Conservation (phyloP, 352 stramenopile genomes). For the Blastocystis sp. region DNA sequence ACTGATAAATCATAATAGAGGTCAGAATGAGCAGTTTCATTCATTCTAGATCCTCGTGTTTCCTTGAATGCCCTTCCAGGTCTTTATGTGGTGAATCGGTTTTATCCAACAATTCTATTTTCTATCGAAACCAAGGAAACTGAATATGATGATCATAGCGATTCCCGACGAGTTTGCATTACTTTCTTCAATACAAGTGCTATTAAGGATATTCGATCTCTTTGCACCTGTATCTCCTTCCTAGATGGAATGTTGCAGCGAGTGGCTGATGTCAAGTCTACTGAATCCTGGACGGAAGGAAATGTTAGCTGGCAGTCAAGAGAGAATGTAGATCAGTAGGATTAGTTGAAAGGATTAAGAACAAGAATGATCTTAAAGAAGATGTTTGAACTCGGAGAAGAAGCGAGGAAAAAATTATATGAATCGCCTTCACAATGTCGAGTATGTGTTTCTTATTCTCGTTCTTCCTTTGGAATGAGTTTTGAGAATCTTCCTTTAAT, state of each 20-base stretch:
- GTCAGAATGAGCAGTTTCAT: background rate
- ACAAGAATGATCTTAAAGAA: constrained; percentile 16
- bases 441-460: constrained; percentile 50
- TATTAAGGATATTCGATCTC: constrained; percentile 53
- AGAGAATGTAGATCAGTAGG: constrained; percentile 46
- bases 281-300: constrained; percentile 32
- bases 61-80: constrained; percentile 22
- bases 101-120: constrained; percentile 21
- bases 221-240: constrained; percentile 50
- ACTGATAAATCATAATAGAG: background rate
- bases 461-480: constrained; percentile 42
- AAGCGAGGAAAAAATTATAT: background rate
- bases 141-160: constrained; percentile 37
- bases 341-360: background rate
- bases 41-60: background rate
- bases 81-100: constrained; percentile 34
- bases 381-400: constrained; percentile 47
- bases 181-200: constrained; percentile 64
- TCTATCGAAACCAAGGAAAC: constrained; percentile 49
- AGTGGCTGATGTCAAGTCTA: constrained; percentile 26
- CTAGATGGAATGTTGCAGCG: constrained; percentile 26
- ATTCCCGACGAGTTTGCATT: constrained; percentile 12
- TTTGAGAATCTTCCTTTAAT: constrained; percentile 63
- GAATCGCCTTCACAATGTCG: background rate
- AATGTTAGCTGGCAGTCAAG: constrained; percentile 25